A percentile compares a stretch with the other conserved stretches of the same genome.
phyloP scores from a whole-genome alignment of 495 filamentous ascomycete genomes.

The Xylaria scruposa region DNA sequence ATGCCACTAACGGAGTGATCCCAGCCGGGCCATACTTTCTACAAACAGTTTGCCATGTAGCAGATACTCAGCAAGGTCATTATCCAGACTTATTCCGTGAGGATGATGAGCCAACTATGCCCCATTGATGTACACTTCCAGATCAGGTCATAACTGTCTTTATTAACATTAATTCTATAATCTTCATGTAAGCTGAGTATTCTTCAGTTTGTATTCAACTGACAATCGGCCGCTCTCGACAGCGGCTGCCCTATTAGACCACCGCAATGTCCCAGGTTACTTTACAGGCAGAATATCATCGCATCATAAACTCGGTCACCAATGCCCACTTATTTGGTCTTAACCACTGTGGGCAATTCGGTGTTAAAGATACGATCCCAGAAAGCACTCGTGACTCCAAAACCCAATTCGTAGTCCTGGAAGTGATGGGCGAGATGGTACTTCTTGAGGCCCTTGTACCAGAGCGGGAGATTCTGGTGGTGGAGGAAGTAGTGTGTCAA shows the following conservation, averaged over 20 bases:
- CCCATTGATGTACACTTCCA: not conserved
- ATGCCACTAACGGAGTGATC: not conserved
- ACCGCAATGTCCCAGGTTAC: slow-evolving; percentile 5
- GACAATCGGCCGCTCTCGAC: slow-evolving; percentile 25
- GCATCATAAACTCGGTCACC: slow-evolving; percentile 6
- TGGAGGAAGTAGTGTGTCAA: slow-evolving; percentile 99
- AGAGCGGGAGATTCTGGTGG: slow-evolving; percentile 86
- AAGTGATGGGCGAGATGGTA: slow-evolving; percentile 98
- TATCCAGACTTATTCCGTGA: not conserved
- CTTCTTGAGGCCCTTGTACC: slow-evolving; percentile 91
- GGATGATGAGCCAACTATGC: not conserved
- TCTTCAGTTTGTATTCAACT: slow-evolving; percentile 26
- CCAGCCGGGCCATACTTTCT: not conserved
- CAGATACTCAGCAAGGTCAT: not conserved
- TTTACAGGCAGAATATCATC: slow-evolving; percentile 22
- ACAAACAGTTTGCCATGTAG: not conserved
- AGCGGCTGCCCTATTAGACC: slow-evolving; percentile 1
- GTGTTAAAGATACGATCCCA: slow-evolving; percentile 96
- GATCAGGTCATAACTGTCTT: not conserved
- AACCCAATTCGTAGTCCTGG: slow-evolving; percentile 95
- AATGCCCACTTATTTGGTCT: slow-evolving; percentile 57
- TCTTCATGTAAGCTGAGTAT: slow-evolving; percentile 33
- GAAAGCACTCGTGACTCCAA: slow-evolving; percentile 96
- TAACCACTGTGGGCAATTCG: slow-evolving; percentile 66
- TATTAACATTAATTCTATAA: slow-evolving; percentile 36